Base-by-base conservation (phyloP, 2,329 filamentous ascomycete genomes). In the Nemania sp. region DNA sequence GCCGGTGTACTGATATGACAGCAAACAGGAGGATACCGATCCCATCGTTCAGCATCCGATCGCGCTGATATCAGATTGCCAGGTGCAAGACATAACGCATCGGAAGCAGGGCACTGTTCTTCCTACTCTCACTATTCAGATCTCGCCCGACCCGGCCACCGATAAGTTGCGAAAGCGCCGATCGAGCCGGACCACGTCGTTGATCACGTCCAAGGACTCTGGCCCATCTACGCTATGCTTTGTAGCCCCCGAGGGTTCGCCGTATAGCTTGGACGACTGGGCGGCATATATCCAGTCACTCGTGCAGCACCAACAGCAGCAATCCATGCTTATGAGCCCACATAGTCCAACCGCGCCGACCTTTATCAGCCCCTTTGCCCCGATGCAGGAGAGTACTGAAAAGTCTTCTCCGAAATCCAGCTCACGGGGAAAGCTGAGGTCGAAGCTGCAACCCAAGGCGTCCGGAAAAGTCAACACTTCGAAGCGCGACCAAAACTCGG, bases 151-250 rank as follows among this genome's bases (percentile, higher is more conserved):
- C 65, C 77, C 80, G 0, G 67, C 74, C 9, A 78, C 80, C 39
- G 85, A 88, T 65, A 87, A 85, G 71, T 77, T 86, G 64, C 82
- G 84, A 57, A 89, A 88, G 68, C 82, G 87, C 51, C 80, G 87
- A 61, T 89, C 87, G 48, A 89, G 86, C 66, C 80, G 86, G 62
- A 84, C 87, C 3, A 81, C 83, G 3, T 83, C 83, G 2, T 75
- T 89, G 20, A 81, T 81, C 10, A 73, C 77, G 6, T 80, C 75
- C 59, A 86, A 82, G 69, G 82, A 86, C 15, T 74, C 79, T 1
- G 73, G 76, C 9, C 75, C 79, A 2, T 79, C 76, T 9, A 81
- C 79, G 0, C 72, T 89, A 2, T 82, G 82, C 75, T 88, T 89
- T 63, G 83, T 87, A 34, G 75, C 79, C 0, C 75, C 80, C 4